Evolutionary conservation across 2,329 filamentous ascomycete species (phyloP), one percentile per base, ranked within the genome.

Genomic region (Aureobasidium lini): DNA sequence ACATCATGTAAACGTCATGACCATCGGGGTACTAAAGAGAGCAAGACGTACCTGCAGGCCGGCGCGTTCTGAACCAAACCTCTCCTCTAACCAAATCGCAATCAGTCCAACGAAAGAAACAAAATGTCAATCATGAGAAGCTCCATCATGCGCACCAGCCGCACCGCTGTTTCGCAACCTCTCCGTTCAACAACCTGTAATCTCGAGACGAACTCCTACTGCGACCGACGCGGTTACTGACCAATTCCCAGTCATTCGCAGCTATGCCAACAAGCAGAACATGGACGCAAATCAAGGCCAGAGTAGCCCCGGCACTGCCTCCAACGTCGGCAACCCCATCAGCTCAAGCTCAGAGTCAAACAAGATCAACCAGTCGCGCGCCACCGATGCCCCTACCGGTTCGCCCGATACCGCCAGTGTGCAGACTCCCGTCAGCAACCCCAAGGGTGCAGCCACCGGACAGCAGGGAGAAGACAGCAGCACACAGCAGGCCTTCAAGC

Each of bases 381-480:
- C 52, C 11, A 61, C 44, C 13, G 59, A 61, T 18, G 29, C 42
- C 1, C 15, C n/a, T 9, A 42, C 49, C 8, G 59, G 50, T 6
- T 57, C 59, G 10, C 44, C 59, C 11, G 59, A 61, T 16, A 61
- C 36, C 10, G 49, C 49, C 40, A 57, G 52, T 16, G 36, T 61
- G 4, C 52, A 57, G 37, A 61, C 52, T 9, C 59, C 59, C 1
- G 59, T 61, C 11, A 57, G 42, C 18, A 48, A 61, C 16, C 59
- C 52, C 9, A 16, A 13, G 9, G 59, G 59, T 11, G 44, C 59
- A 11, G 59, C 34, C 7, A 57, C 39, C 4, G 37, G 39, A 32
- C 32, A 29, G 29, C 49, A 49, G 46, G 44, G 44, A 83, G 83
- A 2, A 76, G 70, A 61, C n/a, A 50, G 39, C 16, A 57, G 52